Evolutionary conservation across 2,329 filamentous ascomycete species (phyloP).

Genomic region (Capronia epimyces): DNA sequence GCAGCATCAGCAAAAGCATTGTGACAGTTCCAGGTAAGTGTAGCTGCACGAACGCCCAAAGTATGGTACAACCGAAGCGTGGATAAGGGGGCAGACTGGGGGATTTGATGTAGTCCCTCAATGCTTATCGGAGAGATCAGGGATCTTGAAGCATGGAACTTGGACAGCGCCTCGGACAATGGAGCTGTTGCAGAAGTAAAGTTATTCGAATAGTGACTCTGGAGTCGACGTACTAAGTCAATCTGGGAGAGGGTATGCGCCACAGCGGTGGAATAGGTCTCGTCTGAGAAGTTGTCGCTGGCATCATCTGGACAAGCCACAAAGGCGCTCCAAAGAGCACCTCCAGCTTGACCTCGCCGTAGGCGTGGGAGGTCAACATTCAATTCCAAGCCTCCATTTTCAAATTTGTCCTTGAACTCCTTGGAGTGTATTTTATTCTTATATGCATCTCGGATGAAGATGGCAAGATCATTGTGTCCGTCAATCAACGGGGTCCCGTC

Average conservation of each 20-base stretch:
- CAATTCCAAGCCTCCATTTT: slow-evolving; percentile 59
- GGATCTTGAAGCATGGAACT: slow-evolving; percentile 54
- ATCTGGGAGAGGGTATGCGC: slow-evolving; percentile 67
- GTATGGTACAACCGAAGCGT: slow-evolving; percentile 70
- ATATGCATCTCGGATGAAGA: slow-evolving; percentile 61
- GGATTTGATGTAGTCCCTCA: slow-evolving; percentile 90
- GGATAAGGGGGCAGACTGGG: slow-evolving; percentile 62
- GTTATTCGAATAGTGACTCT: slow-evolving; percentile 57
- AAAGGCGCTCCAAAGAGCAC: slow-evolving; percentile 90
- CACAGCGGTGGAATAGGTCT: slow-evolving; percentile 46
- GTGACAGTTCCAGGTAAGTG: slow-evolving; percentile 88
- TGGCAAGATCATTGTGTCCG: slow-evolving; percentile 83
- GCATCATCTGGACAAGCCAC: slow-evolving; percentile 68
- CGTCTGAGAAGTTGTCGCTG: slow-evolving; percentile 36
- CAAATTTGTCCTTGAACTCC: slow-evolving; percentile 70
- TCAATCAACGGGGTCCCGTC: slow-evolving; percentile 54
- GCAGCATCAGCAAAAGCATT: slow-evolving; percentile 86
- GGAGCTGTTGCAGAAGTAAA: slow-evolving; percentile 56
- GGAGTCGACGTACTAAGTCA: slow-evolving; percentile 63
- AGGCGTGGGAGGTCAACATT: slow-evolving; percentile 80
- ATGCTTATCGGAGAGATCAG: slow-evolving; percentile 75
- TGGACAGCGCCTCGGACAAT: slow-evolving; percentile 52
- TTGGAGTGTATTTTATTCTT: slow-evolving; percentile 71
- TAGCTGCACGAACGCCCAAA: slow-evolving; percentile 80
- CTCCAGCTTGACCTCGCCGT: slow-evolving; percentile 65